A percentile compares a stretch with the other conserved stretches of the same genome.
These are phyloP conservation scores for Pilobolus umbonatus DNA, from an alignment of 192 early-diverging fungal species.

Conservation along the genomic window DNA sequence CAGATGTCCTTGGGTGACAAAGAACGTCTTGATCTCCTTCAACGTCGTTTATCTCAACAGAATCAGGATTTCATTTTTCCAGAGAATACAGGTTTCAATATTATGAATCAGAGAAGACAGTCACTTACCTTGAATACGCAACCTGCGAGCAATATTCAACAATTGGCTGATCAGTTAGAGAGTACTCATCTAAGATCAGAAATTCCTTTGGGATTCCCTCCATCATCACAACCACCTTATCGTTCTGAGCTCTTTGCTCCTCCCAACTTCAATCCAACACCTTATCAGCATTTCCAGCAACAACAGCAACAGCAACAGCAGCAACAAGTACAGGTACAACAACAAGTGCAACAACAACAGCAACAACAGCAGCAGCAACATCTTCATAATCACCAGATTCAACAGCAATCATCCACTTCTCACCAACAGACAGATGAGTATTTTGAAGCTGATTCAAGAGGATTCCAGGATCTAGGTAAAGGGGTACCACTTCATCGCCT, in stretches of 20 bases:
- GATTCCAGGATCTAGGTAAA: slow-evolving; percentile 36
- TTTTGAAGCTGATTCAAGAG: slow-evolving; percentile 33
- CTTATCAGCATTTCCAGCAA: background rate
- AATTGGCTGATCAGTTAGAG: slow-evolving; percentile 47
- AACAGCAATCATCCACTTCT: background rate
- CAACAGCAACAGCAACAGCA: background rate
- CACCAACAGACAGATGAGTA: slow-evolving; percentile 26
- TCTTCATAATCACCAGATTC: background rate
- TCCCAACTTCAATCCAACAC: slow-evolving; percentile 1
- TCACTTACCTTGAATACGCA: slow-evolving; percentile 21
- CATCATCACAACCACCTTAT: background rate
- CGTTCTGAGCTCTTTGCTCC: slow-evolving; percentile 8
- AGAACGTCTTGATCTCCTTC: slow-evolving; percentile 48
- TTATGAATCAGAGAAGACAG: background rate
- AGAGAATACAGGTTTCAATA: background rate
- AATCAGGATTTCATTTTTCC: slow-evolving; percentile 29
- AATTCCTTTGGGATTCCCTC: background rate
- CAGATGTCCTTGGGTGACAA: slow-evolving; percentile 33
- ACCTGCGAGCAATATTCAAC: slow-evolving; percentile 51
- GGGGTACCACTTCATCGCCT: slow-evolving; percentile 43
- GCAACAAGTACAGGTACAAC: slow-evolving; percentile 1
- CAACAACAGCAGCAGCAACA: slow-evolving; percentile 6
- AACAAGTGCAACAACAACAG: slow-evolving; percentile 1
- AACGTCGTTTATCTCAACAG: slow-evolving; percentile 56
- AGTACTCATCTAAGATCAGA: slow-evolving; percentile 13